phyloP scores from a whole-genome alignment of 1,284 basidiomycete genomes.

The Omphalotus olearius region DNA sequence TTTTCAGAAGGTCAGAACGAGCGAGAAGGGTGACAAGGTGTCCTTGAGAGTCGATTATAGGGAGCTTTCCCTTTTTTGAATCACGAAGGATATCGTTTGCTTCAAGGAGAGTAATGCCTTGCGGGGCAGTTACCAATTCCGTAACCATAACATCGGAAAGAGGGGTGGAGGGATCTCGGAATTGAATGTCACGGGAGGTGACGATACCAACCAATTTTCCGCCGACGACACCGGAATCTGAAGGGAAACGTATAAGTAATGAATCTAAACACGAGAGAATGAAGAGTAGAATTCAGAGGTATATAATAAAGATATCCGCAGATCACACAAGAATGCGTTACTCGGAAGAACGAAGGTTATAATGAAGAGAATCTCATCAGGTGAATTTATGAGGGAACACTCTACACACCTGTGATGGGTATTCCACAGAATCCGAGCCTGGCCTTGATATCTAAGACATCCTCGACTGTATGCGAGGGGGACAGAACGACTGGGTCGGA shows the following conservation, averaged over 20 bases:
- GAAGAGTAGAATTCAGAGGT: slow-evolving; percentile 27
- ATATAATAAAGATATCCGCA: slow-evolving; percentile 53
- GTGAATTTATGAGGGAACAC: slow-evolving; percentile 25
- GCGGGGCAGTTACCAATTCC: slow-evolving; percentile 74
- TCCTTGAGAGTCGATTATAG: slow-evolving; percentile 77
- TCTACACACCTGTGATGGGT: slow-evolving; percentile 83
- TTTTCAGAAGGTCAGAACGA: slow-evolving; percentile 96
- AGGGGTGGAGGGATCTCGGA: slow-evolving; percentile 67
- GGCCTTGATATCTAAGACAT: slow-evolving; percentile 93
- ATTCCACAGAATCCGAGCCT: slow-evolving; percentile 95
- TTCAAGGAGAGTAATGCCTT: slow-evolving; percentile 86
- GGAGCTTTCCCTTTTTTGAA: slow-evolving; percentile 98
- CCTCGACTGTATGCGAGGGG: slow-evolving; percentile 76
- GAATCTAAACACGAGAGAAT: slow-evolving; percentile 9
- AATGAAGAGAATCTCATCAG: slow-evolving; percentile 44
- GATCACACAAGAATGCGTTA: slow-evolving; percentile 67
- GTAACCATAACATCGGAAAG: slow-evolving; percentile 92
- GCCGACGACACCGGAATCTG: slow-evolving; percentile 84
- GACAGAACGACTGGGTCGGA: slow-evolving; percentile 88
- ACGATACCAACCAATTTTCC: slow-evolving; percentile 96
- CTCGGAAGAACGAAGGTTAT: slow-evolving; percentile 91
- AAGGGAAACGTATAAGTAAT: slow-evolving; percentile 16
- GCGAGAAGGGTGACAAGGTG: slow-evolving; percentile 85
- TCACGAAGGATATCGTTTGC: slow-evolving; percentile 95
- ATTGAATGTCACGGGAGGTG: slow-evolving; percentile 95